Evolutionary conservation across 495 filamentous ascomycete species (phyloP), one percentile per base, ranked within the genome.

Genomic region (Melanomma pulvis-pyrius): DNA sequence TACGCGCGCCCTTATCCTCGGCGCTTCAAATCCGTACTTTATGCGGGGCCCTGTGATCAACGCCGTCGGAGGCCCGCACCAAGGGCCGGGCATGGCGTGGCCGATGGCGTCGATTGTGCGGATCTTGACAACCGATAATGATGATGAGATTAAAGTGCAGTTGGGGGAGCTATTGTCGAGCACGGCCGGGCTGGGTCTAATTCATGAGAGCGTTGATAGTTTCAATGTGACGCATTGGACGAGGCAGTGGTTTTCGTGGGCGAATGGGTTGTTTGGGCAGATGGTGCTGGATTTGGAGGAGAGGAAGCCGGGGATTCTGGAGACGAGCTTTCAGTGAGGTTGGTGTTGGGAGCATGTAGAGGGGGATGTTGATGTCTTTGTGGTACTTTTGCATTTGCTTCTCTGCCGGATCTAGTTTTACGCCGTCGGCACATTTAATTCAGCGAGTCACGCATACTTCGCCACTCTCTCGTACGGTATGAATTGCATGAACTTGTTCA

Each of bases 221-320:
- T 84, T 78, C 46, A 76, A 87, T 65, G 73, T 69, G 36, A 74
- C 51, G 1, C 66, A 78, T 26, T 89, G 85, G 84, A 85, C 86
- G 11, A 77, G 87, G 70, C 82, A 84, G 70, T 89, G 87, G 86
- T 88, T 89, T 67, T 84, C 83, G 1, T 89, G 87, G 87, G 86
- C 85, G n/a, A 89, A 90, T 71, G 86, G 87, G 13, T 75, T 90
- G 53, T 88, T 89, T 73, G 87, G 86, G 19, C 82, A 87, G 74
- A 82, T 87, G 81, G 81, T 90, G 29, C 69, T 88, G 54, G 84
- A 87, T 69, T 69, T 90, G 57, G 69, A 76, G 29, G 59, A 68
- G 11, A 79, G 81, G 57, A 83, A 81, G 74, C 82, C 80, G 41
- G 66, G 77, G 52, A 25, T 86, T 22, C 63, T 79, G 59, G 48